Evolutionary conservation across 805 yeast genomes (phyloP), one percentile per base, ranked within the genome.

Genomic region (Lipomyces yamanashiensis): DNA sequence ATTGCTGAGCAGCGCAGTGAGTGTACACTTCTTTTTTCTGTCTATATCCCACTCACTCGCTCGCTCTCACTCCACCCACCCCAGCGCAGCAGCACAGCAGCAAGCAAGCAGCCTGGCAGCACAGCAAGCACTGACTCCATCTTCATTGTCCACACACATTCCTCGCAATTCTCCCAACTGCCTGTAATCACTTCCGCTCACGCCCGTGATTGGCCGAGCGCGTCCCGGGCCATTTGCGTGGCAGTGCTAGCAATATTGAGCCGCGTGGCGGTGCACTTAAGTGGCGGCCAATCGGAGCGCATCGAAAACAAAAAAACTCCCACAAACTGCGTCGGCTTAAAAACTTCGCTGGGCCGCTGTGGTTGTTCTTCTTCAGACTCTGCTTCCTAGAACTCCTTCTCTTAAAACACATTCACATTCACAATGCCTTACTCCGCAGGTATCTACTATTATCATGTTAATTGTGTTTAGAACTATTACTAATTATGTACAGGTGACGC

Each of bases 401-500:
- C 37, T 28, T 33, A 47, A 7, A 47, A 7, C 33, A 19, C 50
- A 55, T 13, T 12, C 10, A 50, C n/a, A 53, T 51, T 40, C 56
- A 45, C 54, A 61, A 64, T 64, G 67, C 61, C 67, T 51, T 64
- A 58, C 67, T 62, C 67, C 61, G 48, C 67, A 23, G 67, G 67
- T 64, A 50, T 19, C 65, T 61, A 7, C 15, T 52, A 7, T 0
- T 10, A 6, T 7, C 17, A 21, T 4, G 28, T 28, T 2, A 7
- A 13, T 52, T 37, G 37, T 39, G n/a, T 41, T 10, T 7, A 23
- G 40, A 4, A 7, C 13, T 9, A 3, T 9, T 56, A 17, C 37
- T 15, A 15, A 43, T 3, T 36, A 5, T 1, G 10, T 41, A 4
- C 37, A 64, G 88, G 92, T 79, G 84, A 86, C 74, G 90, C 86